Conservation (phyloP, 192 early-diverging fungal genomes). For the Podila clonocystis region DNA sequence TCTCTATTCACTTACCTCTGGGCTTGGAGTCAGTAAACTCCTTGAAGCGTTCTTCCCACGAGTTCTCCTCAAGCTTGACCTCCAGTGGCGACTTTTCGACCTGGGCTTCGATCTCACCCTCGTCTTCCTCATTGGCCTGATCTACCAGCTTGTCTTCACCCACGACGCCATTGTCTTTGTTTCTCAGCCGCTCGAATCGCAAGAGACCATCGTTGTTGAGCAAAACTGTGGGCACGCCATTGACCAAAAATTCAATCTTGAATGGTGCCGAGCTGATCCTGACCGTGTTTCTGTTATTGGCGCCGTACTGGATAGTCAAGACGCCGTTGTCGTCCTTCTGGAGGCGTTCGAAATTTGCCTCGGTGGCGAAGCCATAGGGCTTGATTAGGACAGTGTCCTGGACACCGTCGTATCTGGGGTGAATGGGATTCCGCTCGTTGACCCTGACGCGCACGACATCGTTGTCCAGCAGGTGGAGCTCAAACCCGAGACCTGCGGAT, state of each 20-base stretch:
- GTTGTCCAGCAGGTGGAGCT: constrained; percentile 64
- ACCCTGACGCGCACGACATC: constrained; percentile 68
- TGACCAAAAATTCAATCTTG: constrained; percentile 64
- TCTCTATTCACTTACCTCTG: constrained; percentile 62
- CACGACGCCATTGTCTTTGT: constrained; percentile 62
- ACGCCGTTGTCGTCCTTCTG: constrained; percentile 22
- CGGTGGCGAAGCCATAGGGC: constrained; percentile 22
- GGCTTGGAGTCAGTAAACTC: constrained; percentile 93
- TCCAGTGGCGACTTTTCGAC: constrained; percentile 53
- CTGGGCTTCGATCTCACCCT: constrained; percentile 55
- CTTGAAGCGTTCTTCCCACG: constrained; percentile 94
- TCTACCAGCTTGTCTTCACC: constrained; percentile 57
- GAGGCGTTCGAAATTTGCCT: constrained; percentile 14
- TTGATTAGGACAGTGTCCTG: constrained; percentile 64
- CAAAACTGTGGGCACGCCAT: constrained; percentile 65
- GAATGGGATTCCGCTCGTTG: constrained; percentile 73
- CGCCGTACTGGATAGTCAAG: constrained; percentile 57
- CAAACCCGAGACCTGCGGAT: constrained; percentile 48
- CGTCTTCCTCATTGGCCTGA: constrained; percentile 22
- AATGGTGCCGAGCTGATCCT: constrained; percentile 67
- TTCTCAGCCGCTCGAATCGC: constrained; percentile 82
- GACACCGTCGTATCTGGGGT: constrained; percentile 76
- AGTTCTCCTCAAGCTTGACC: constrained; percentile 55
- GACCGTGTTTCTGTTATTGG: constrained; percentile 51
- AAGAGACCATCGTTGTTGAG: constrained; percentile 90